These are phyloP conservation scores for Saccharomycodes ludwigii DNA, from an alignment of 805 yeast species.

Conservation along the genomic window DNA sequence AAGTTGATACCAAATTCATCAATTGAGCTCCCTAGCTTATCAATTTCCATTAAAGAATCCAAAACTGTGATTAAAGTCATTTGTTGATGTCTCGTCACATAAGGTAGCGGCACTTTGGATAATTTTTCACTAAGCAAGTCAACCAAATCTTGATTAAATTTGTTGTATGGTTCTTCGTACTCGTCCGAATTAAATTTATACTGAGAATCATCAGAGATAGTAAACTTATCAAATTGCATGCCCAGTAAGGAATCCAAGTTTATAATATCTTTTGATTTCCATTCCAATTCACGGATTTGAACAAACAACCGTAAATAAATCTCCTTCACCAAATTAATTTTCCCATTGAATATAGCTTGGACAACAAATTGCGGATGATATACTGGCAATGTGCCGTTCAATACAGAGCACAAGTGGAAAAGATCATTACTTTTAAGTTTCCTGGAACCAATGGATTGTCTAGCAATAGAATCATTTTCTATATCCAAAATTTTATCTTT, in stretches of 20 bases:
- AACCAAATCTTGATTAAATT: conserved; percentile 32
- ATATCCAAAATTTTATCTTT: conserved; percentile 60
- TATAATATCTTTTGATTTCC: conserved; percentile 24
- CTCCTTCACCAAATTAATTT: conserved; percentile 39
- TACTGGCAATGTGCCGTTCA: conserved; percentile 82
- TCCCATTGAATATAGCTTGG: conserved; percentile 57
- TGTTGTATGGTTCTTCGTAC: conserved; percentile 27
- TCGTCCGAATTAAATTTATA: conserved; percentile 12
- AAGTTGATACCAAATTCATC: conserved; percentile 55
- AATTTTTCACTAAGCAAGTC: conserved; percentile 45
- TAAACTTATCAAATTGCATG: conserved; percentile 18
- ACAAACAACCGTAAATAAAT: conserved; percentile 44
- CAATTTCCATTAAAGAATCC: conserved; percentile 47
- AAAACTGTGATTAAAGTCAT: conserved; percentile 63
- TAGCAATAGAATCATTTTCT: conserved; percentile 34
- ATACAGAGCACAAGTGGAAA: conserved; percentile 56
- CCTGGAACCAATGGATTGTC: conserved; percentile 44
- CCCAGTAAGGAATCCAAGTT: conserved; percentile 23
- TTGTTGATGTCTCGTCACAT: conserved; percentile 84
- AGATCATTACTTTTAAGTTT: conserved; percentile 42
- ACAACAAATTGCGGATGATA: conserved; percentile 85
- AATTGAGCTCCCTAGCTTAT: conserved; percentile 24
- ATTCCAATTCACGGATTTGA: conserved; percentile 41
- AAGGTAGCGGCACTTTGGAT: conserved; percentile 57
- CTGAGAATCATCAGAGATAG: conserved; percentile 12